Evolutionary conservation across 495 filamentous ascomycete species (phyloP).

Genomic region (Talaromyces stipitatus): DNA sequence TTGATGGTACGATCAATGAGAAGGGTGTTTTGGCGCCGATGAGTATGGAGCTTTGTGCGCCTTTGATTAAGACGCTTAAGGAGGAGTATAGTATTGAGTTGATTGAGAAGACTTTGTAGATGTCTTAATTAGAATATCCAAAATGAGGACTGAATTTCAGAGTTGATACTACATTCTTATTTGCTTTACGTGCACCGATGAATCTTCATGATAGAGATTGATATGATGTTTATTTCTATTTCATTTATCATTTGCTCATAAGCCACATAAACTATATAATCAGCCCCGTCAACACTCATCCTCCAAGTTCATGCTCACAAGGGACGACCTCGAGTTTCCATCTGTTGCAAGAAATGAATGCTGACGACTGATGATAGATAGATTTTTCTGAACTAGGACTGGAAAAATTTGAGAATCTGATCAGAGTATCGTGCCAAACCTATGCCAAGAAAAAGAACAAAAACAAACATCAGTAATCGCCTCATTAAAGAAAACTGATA

Average conservation of each 20-base stretch:
- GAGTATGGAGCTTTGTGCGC: conserved; percentile 58
- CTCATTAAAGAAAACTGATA: conserved; percentile 17
- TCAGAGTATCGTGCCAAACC: conserved; percentile 48
- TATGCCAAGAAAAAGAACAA: conserved; percentile 35
- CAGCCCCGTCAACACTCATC: neutral
- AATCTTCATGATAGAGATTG: neutral
- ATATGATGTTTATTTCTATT: neutral
- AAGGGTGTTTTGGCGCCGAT: conserved; percentile 81
- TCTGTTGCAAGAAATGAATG: neutral
- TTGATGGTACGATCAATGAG: conserved; percentile 70
- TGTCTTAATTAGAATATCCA: neutral
- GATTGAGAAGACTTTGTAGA: conserved; percentile 35
- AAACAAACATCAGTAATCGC: conserved; percentile 31
- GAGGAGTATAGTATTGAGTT: conserved; percentile 52
- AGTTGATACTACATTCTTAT: no score
- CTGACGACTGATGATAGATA: neutral
- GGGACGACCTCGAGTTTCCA: neutral
- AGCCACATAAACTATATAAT: neutral
- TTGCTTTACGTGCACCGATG: no score
- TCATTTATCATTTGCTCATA: neutral
- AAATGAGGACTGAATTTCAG: no score
- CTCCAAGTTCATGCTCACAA: neutral
- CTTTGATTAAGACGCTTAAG: conserved; percentile 59
- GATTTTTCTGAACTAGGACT: neutral
- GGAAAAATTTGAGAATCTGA: conserved; percentile 14